Conservation (phyloP, 148 eudicot species). For the Silene conica region DNA sequence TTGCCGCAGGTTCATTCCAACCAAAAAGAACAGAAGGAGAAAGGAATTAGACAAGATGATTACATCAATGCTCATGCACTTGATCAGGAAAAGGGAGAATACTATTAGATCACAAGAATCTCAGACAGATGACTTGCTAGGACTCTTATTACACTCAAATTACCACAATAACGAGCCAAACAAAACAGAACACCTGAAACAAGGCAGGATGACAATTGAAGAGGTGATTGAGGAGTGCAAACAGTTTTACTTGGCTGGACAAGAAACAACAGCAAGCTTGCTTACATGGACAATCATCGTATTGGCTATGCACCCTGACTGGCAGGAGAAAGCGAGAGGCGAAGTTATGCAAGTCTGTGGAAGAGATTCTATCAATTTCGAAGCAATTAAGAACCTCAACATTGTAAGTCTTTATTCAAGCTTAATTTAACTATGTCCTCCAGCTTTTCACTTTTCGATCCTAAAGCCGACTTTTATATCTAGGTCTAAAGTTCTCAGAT, state of each 20-base stretch:
- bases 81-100: conserved; percentile 35
- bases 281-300: conserved; percentile 55
- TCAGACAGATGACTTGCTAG: conserved; percentile 36
- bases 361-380: conserved; percentile 25
- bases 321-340: conserved; percentile 57
- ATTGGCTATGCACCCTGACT: conserved; percentile 46
- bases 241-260: conserved; percentile 56
- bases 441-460: background rate
- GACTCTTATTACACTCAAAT: conserved; percentile 42
- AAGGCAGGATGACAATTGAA: conserved; percentile 33
- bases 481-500: background rate
- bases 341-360: conserved; percentile 41
- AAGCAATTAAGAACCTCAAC: conserved; percentile 41
- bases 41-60: conserved; percentile 34
- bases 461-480: background rate
- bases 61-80: conserved; percentile 35
- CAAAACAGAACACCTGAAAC: conserved; percentile 2
- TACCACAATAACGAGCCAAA: conserved; percentile 7
- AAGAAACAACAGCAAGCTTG: conserved; percentile 58
- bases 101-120: conserved; percentile 25
- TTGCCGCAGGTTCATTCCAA: conserved; percentile 41
- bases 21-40: conserved; percentile 41
- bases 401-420: conserved; percentile 29
- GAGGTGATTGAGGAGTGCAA: conserved; percentile 64
- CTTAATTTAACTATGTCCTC: background rate